These are phyloP conservation scores for Ophiostoma sp. DNA, from an alignment of 2,329 filamentous ascomycete genomes.

Conservation along the genomic window DNA sequence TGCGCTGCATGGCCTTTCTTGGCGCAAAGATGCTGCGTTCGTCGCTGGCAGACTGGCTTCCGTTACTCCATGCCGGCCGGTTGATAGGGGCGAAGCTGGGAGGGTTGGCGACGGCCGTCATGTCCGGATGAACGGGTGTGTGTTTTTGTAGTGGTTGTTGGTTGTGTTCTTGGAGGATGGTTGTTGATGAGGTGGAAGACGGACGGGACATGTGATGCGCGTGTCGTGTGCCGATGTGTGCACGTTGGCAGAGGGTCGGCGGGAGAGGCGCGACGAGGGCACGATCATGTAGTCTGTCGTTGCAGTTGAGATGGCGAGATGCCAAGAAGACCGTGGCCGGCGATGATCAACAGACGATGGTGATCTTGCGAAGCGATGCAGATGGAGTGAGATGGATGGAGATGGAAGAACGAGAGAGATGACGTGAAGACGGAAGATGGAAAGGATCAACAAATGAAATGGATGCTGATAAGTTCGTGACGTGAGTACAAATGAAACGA, in stretches of 20 bases:
- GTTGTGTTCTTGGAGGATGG: conserved; percentile 24
- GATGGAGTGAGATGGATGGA: neutral
- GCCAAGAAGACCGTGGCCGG: neutral
- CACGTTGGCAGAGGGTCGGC: neutral
- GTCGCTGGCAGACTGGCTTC: conserved; percentile 50
- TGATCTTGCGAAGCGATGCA: neutral
- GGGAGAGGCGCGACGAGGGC: conserved; percentile 17
- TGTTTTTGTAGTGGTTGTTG: conserved; percentile 14
- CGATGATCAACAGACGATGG: neutral
- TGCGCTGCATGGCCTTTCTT: conserved; percentile 78
- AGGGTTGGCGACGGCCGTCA: conserved; percentile 64
- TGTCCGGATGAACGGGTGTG: conserved; percentile 35
- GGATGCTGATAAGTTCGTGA: conserved; percentile 12
- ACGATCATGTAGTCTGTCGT: conserved; percentile 5
- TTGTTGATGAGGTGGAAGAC: conserved; percentile 20
- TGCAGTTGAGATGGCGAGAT: neutral
- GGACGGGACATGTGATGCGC: conserved; percentile 11
- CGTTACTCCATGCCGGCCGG: conserved; percentile 61
- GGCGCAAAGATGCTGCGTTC: conserved; percentile 83
- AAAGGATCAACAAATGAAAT: conserved; percentile 16
- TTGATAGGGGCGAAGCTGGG: conserved; percentile 59
- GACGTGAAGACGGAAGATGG: conserved; percentile 7
- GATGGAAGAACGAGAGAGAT: neutral
- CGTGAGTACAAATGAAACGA: neutral
- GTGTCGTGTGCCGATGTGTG: neutral